These are phyloP conservation scores for Camellia oleifera DNA, from an alignment of 179 eudicot species.

Conservation along the genomic window DNA sequence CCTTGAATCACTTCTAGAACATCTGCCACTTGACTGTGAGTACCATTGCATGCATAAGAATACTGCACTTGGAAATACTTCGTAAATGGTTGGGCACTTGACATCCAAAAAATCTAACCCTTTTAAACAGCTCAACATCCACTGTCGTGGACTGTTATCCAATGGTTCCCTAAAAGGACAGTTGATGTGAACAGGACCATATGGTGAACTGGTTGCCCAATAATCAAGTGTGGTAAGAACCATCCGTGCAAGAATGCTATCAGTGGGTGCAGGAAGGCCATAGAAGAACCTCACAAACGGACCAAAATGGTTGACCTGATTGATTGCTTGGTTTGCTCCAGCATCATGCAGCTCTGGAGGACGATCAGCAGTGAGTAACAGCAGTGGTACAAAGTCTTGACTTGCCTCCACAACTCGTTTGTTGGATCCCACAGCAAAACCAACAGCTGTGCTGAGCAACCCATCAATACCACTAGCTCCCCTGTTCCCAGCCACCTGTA, in stretches of 20 bases:
- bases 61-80: slow-evolving; percentile 46
- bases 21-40: slow-evolving; percentile 38
- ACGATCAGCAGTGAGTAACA: slow-evolving; percentile 91
- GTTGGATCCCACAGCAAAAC: no score
- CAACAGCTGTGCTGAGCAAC: no score
- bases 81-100: slow-evolving; percentile 65
- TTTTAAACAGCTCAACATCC: slow-evolving; percentile 58
- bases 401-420: slow-evolving; percentile 98
- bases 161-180: slow-evolving; percentile 88
- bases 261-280: slow-evolving; percentile 81
- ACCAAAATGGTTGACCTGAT: slow-evolving; percentile 96
- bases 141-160: slow-evolving; percentile 45
- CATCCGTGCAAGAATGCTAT: slow-evolving; percentile 66
- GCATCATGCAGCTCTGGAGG: slow-evolving; percentile 79
- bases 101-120: slow-evolving; percentile 75
- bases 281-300: slow-evolving; percentile 74
- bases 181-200: slow-evolving; percentile 88
- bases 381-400: slow-evolving; percentile 82
- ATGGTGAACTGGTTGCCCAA: slow-evolving; percentile 65
- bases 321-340: slow-evolving; percentile 96
- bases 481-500: no score
- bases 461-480: no score
- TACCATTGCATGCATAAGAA: slow-evolving; percentile 34
- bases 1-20: slow-evolving; percentile 49
- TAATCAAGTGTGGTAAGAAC: slow-evolving; percentile 88